Evolutionary conservation across 106 monocot genomes (phyloP).

Genomic region (Apostasia ramifera): DNA sequence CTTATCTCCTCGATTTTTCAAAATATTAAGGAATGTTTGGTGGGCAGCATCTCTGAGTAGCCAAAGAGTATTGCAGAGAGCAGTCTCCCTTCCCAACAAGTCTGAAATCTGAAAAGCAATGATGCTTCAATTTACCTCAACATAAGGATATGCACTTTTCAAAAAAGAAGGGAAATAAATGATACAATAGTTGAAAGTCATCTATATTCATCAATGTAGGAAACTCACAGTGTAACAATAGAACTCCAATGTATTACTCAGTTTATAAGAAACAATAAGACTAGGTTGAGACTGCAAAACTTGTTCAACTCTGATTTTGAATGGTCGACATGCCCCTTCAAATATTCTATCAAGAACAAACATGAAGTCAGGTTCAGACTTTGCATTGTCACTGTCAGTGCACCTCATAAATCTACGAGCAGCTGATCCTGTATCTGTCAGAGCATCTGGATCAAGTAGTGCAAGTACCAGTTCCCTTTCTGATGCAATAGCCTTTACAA

Average conservation of each 20-base stretch:
- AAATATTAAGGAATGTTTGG: conserved; percentile 80
- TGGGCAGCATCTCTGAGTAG: conserved; percentile 83
- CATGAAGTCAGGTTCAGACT: conserved; percentile 47
- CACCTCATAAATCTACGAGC: conserved; percentile 25
- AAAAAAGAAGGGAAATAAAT: not conserved
- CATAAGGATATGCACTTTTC: conserved; percentile 2
- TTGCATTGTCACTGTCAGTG: conserved; percentile 45
- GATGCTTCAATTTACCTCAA: conserved; percentile 3
- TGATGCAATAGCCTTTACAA: conserved; percentile 81
- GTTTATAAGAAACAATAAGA: conserved; percentile 77
- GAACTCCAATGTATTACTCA: conserved; percentile 88
- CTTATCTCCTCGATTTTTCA: conserved; percentile 81
- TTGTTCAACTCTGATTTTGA: conserved; percentile 98
- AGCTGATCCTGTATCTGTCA: conserved; percentile 48
- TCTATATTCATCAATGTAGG: not conserved
- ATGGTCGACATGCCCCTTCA: conserved; percentile 95
- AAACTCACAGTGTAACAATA: conserved; percentile 81
- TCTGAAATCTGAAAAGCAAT: conserved; percentile 66
- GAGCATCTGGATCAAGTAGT: conserved; percentile 77
- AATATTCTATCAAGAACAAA: conserved; percentile 98
- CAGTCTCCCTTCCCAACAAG: conserved; percentile 80
- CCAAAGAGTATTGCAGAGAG: conserved; percentile 84
- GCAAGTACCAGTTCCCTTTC: conserved; percentile 88
- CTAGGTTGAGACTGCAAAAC: conserved; percentile 95
- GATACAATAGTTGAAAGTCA: not conserved